A percentile compares a stretch with the other conserved stretches of the same genome.
Conservation (phyloP, 208 protist genomes). For the Tetramitus jugosus region DNA sequence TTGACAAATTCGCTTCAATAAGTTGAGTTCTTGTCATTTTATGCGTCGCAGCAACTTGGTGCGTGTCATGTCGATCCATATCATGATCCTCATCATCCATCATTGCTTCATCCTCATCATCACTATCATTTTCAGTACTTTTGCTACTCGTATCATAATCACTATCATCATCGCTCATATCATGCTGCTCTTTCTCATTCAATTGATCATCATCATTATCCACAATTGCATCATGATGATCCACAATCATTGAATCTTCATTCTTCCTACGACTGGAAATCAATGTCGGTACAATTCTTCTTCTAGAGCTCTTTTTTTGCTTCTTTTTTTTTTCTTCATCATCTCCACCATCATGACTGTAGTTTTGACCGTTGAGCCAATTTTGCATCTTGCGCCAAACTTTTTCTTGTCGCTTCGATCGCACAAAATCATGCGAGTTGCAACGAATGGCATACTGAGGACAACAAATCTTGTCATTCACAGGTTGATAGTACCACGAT, state of each 20-base stretch:
- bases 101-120: not conserved
- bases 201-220: too few species aligned
- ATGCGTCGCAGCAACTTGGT: not conserved
- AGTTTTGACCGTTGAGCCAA: not conserved
- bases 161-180: not conserved
- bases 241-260: too few species aligned
- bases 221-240: too few species aligned
- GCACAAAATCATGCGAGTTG: not conserved
- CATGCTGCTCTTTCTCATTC: too few species aligned
- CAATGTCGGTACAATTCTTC: too few species aligned
- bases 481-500: not conserved
- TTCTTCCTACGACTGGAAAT: too few species aligned
- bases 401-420: not conserved
- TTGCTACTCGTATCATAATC: not conserved
- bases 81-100: not conserved
- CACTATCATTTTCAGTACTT: not conserved
- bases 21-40: not conserved
- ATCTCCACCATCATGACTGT: not conserved
- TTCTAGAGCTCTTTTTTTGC: too few species aligned
- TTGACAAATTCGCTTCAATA: too few species aligned
- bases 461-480: constrained; percentile 5
- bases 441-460: constrained; percentile 16
- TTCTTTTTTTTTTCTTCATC: not conserved
- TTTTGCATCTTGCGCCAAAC: not conserved
- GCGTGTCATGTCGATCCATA: not conserved